A percentile compares a stretch with the other conserved stretches of the same genome.
Conservation (phyloP, 164 flowering plant species). For the Dillenia suffruticosa region DNA sequence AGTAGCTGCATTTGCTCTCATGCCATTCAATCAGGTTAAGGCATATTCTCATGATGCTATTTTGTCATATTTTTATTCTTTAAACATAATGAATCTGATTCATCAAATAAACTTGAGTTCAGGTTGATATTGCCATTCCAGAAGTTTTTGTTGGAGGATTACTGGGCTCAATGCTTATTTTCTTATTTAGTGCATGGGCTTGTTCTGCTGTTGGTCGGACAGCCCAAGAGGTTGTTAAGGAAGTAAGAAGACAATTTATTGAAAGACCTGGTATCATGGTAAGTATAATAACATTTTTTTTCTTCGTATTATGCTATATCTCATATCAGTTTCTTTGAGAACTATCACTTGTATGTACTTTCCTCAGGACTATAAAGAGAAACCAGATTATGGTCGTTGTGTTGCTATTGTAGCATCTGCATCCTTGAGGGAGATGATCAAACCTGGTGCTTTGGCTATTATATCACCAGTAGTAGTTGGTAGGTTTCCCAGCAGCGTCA, state of each 20-base stretch:
- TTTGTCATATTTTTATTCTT: constrained; percentile 6
- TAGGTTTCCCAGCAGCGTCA: constrained; percentile 25
- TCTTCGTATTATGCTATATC: neutral
- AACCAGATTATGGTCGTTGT: constrained; percentile 97
- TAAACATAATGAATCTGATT: constrained; percentile 3
- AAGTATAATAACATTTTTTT: constrained; percentile 13
- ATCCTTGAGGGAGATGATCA: constrained; percentile 95
- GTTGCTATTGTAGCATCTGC: constrained; percentile 99
- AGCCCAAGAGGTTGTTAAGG: constrained; percentile 97
- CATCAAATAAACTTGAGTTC: constrained; percentile 13
- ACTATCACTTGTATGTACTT: constrained; percentile 2
- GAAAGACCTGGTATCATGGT: constrained; percentile 99
- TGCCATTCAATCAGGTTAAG: constrained; percentile 71
- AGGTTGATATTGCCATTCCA: constrained; percentile 99
- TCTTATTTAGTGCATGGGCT: constrained; percentile 98
- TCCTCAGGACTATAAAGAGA: constrained; percentile 79
- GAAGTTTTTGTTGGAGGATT: constrained; percentile 96
- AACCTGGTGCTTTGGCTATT: constrained; percentile 98
- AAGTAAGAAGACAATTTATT: constrained; percentile 95
- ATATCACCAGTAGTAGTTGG: constrained; percentile 81
- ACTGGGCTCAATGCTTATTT: constrained; percentile 98
- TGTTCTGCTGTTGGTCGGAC: constrained; percentile 98
- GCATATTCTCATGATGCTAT: neutral
- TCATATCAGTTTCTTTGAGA: neutral
- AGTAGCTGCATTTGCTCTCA: constrained; percentile 77